Conservation (phyloP, 345 rosid species). For the Bruguiera parviflora region DNA sequence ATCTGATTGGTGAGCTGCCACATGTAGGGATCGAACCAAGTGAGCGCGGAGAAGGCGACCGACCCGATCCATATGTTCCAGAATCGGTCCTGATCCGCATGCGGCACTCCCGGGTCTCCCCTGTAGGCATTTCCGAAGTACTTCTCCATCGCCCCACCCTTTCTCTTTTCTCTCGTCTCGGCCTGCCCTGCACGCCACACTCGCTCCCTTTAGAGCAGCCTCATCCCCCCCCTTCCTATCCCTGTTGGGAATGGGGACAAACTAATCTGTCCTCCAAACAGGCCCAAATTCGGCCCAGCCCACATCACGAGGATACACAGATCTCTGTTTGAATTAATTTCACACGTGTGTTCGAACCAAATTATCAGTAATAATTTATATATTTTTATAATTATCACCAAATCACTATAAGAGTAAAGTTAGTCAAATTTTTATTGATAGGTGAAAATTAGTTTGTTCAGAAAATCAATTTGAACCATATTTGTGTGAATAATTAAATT, state of each 20-base stretch:
- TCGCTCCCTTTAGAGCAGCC: neutral
- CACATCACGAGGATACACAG: too few species aligned
- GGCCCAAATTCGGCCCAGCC: neutral
- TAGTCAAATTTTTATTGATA: too few species aligned
- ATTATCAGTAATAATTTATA: too few species aligned
- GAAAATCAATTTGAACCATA: too few species aligned
- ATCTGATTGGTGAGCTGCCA: conserved; percentile 76
- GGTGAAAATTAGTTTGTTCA: too few species aligned
- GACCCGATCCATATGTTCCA: conserved; percentile 85
- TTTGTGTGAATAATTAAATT: too few species aligned
- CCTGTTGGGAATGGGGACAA: too few species aligned
- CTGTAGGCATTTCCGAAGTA: conserved; percentile 86
- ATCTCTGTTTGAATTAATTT: too few species aligned
- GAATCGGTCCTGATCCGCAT: conserved; percentile 65
- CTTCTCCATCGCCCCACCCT: conserved; percentile 59
- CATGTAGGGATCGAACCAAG: conserved; percentile 69
- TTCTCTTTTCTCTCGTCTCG: neutral
- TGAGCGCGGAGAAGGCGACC: conserved; percentile 58
- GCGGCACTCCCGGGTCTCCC: conserved; percentile 96
- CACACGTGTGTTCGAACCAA: too few species aligned
- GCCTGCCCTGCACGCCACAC: neutral
- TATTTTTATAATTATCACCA: too few species aligned
- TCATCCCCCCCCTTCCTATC: neutral
- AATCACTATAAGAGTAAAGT: too few species aligned
- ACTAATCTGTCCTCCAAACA: neutral